Conservation (phyloP, 179 eudicot species). For the Monotropa hypopitys region DNA sequence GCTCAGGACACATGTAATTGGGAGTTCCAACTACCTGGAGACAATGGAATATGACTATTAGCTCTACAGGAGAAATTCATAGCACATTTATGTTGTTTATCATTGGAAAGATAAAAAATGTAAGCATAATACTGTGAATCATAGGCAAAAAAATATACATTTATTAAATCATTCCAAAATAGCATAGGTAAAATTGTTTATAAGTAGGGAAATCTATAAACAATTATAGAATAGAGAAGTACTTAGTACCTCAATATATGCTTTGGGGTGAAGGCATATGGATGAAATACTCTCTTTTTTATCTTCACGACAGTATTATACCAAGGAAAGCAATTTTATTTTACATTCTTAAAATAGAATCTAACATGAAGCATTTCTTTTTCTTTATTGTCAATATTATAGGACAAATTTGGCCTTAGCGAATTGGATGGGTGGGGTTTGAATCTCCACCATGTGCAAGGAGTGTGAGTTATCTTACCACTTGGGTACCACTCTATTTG, state of each 20-base stretch:
- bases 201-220: neutral
- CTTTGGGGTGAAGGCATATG: neutral
- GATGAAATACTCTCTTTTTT: neutral
- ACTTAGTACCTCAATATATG: neutral
- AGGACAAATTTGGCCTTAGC: too few species aligned
- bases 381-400: too few species aligned
- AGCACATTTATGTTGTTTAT: neutral
- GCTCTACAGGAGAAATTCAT: conserved; percentile 6
- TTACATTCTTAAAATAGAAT: neutral
- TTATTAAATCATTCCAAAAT: neutral
- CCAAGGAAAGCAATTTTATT: too few species aligned
- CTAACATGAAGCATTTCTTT: conserved; percentile 1
- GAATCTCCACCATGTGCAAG: too few species aligned
- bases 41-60: conserved; percentile 6
- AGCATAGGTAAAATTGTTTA: neutral
- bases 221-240: neutral
- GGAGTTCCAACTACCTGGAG: conserved; percentile 97
- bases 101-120: neutral
- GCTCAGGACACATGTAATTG: conserved; percentile 97
- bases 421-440: too few species aligned
- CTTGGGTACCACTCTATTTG: too few species aligned
- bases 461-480: too few species aligned
- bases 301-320: too few species aligned
- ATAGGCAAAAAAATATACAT: neutral
- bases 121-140: neutral